Evolutionary conservation across 106 monocot genomes (phyloP), one percentile per base, ranked within the genome.

Genomic region (Acanthochlamys bracteata): DNA sequence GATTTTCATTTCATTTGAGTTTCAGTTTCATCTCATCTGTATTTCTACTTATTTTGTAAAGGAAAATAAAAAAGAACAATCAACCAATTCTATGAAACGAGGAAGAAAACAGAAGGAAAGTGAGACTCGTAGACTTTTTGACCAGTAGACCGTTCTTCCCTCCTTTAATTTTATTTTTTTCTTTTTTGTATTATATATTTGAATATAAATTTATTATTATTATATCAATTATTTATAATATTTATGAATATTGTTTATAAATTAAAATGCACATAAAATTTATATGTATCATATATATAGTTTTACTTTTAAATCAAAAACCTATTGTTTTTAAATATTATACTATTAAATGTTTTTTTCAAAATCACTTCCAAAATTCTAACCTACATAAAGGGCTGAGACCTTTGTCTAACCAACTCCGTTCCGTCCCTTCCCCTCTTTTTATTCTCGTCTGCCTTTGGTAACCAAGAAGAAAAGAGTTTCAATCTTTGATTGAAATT

Each of bases 101-200:
- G 51, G 51, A 51, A 51, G 51, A 51, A 51, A 19, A 19, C 51
- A 51, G 9, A 1, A 55, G 49, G 49, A 12, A 49, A 17, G 49
- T 17, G 17, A 49, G 15, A 14, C 12, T 10, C 55, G 55, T 55
- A 55, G 22, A 10, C 55, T 55, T 55, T 55, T 55, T 55, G 55
- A 55, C 55, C 55, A 55, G 55, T 10, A 0, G 1, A 14, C 65
- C 65, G 57, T 45, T 58, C 63, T 76, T 65, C 64, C 59, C 47
- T 61, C 53, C 65, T 43, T n/a, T n/a, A n/a, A n/a, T n/a, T 42
- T 23, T 67, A 68, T 66, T 42, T 73, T 71, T 63, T 27, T 71
- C 66, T 75, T 60, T 24, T 62, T 69, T 40, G 20, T 40, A 52
- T 49, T 33, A 57, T 15, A 26, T 27, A 56, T 42, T 64, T 62